These are phyloP conservation scores for Intubia oerlemansii DNA, from an alignment of 2,329 filamentous ascomycete species.

Conservation along the genomic window DNA sequence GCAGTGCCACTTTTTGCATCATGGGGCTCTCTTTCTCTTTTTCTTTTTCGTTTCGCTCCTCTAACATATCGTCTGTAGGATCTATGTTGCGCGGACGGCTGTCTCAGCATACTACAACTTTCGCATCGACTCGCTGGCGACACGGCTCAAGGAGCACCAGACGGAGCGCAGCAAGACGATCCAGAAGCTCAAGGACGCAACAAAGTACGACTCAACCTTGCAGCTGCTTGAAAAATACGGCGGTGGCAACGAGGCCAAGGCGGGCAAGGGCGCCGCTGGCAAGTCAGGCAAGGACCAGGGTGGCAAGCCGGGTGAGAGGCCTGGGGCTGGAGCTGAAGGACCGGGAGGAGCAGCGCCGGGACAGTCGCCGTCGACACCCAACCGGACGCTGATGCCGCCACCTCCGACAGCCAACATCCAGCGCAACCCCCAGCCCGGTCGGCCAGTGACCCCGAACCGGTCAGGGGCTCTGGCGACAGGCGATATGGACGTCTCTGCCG, in stretches of 20 bases:
- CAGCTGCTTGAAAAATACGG: slow-evolving; percentile 90
- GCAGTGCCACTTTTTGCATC: no score
- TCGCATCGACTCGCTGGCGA: slow-evolving; percentile 48
- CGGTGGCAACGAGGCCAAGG: slow-evolving; percentile 33
- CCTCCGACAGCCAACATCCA: slow-evolving; percentile 43
- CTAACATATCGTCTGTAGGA: slow-evolving; percentile 32
- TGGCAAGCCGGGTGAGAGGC: no score
- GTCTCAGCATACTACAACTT: slow-evolving; percentile 60
- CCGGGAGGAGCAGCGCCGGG: background rate
- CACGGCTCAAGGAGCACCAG: slow-evolving; percentile 51
- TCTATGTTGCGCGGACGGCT: slow-evolving; percentile 49
- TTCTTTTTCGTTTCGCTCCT: background rate
- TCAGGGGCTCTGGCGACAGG: no score
- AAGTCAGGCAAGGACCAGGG: slow-evolving; percentile 6
- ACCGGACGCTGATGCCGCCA: slow-evolving; percentile 29
- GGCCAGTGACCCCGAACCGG: background rate
- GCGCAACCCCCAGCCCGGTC: slow-evolving; percentile 7
- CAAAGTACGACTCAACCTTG: slow-evolving; percentile 87
- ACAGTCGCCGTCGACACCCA: slow-evolving; percentile 7
- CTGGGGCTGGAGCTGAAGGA: no score
- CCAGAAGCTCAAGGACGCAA: slow-evolving; percentile 82
- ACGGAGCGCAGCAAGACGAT: slow-evolving; percentile 72
- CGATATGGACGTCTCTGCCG: slow-evolving; percentile 23
- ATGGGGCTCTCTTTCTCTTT: background rate
- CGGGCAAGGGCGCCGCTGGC: slow-evolving; percentile 13